Evolutionary conservation across 2,329 filamentous ascomycete species (phyloP).

Genomic region (Rugonectria rugulosa): DNA sequence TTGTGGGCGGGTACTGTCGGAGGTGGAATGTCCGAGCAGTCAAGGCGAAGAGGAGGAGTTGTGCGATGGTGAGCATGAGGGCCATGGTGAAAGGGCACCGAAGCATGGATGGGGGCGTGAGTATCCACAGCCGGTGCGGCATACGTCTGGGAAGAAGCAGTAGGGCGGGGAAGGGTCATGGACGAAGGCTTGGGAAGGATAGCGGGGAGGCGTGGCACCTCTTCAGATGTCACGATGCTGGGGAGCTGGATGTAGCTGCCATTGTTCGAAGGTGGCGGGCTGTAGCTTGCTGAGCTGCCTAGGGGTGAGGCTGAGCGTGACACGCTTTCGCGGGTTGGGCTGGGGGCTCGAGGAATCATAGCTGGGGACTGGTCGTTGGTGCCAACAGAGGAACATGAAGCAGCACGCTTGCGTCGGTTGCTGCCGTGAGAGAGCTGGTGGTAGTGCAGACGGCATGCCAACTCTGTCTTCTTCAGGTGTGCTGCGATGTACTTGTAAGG

Average conservation of each 20-base stretch:
- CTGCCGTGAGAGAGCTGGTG: slow-evolving; percentile 85
- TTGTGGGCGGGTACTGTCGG: slow-evolving; percentile 42
- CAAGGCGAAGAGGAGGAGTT: slow-evolving; percentile 63
- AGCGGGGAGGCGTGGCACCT: slow-evolving; percentile 62
- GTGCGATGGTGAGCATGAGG: slow-evolving; percentile 44
- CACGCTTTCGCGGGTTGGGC: slow-evolving; percentile 58
- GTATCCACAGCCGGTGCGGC: slow-evolving; percentile 53
- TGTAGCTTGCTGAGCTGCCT: slow-evolving; percentile 53
- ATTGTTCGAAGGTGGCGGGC: slow-evolving; percentile 53
- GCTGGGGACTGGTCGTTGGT: slow-evolving; percentile 61
- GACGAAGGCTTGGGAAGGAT: slow-evolving; percentile 72
- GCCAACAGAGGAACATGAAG: slow-evolving; percentile 69
- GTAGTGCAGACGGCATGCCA: slow-evolving; percentile 86
- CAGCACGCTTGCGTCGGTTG: slow-evolving; percentile 79
- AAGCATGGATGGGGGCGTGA: slow-evolving; percentile 52
- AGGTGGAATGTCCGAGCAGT: slow-evolving; percentile 60
- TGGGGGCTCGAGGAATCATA: slow-evolving; percentile 56
- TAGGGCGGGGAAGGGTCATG: slow-evolving; percentile 53
- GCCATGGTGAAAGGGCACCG: slow-evolving; percentile 47
- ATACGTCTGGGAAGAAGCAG: slow-evolving; percentile 49
- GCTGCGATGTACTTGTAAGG: slow-evolving; percentile 90
- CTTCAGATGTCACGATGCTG: slow-evolving; percentile 55
- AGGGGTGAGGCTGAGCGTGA: slow-evolving; percentile 60
- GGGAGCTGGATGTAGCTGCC: slow-evolving; percentile 58
- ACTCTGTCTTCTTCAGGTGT: slow-evolving; percentile 85